phyloP scores from a whole-genome alignment of 306 rosid species.

The Herpetospermum pedunculosum region DNA sequence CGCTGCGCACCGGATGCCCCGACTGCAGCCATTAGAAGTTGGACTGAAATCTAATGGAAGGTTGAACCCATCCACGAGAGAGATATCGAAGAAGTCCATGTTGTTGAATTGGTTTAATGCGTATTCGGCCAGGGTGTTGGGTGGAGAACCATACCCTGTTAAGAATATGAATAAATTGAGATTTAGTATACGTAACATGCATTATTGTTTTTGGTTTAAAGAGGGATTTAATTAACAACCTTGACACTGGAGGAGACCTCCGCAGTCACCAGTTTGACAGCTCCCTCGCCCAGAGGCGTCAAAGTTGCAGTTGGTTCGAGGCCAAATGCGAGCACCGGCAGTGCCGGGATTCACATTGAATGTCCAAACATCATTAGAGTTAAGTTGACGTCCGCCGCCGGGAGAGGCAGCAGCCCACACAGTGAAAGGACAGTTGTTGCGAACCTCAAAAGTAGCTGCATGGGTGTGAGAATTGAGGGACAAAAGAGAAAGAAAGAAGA shows the following conservation, averaged over 20 bases:
- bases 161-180: too few species aligned
- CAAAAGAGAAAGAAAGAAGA: not conserved
- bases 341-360: constrained; percentile 27
- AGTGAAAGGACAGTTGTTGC: constrained; percentile 36
- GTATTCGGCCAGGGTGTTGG: constrained; percentile 44
- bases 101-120: constrained; percentile 30
- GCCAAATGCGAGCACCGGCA: constrained; percentile 35
- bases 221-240: too few species aligned
- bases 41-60: constrained; percentile 30
- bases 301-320: constrained; percentile 58
- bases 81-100: constrained; percentile 36
- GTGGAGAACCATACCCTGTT: constrained; percentile 36
- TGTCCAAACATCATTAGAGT: constrained; percentile 24
- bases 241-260: constrained; percentile 24
- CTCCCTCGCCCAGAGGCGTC: constrained; percentile 27
- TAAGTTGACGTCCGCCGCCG: constrained; percentile 35
- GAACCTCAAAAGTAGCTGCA: constrained; percentile 27
- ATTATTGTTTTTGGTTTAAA: too few species aligned
- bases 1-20: constrained; percentile 20
- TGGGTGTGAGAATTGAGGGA: not conserved
- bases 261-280: constrained; percentile 56
- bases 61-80: constrained; percentile 43
- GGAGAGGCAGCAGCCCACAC: constrained; percentile 48
- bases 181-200: too few species aligned
- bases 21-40: constrained; percentile 15